A percentile compares a stretch with the other conserved stretches of the same genome.
These are phyloP conservation scores for Clavispora vitiphila DNA, from an alignment of 805 yeast genomes.

Conservation along the genomic window DNA sequence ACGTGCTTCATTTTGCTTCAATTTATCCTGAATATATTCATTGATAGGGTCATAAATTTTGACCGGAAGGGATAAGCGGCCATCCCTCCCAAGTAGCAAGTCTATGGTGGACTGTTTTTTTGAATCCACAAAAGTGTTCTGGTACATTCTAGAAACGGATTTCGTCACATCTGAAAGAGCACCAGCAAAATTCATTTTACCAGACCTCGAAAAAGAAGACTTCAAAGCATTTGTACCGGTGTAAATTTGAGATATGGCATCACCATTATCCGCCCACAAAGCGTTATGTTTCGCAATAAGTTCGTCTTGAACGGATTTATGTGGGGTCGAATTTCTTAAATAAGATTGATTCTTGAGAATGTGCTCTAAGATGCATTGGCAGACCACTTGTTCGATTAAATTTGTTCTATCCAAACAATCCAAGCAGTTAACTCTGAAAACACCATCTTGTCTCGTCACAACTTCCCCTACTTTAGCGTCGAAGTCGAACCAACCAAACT, in stretches of 20 bases:
- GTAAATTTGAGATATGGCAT: slow-evolving; percentile 59
- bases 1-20: slow-evolving; percentile 43
- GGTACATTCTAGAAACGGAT: slow-evolving; percentile 90
- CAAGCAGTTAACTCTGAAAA: slow-evolving; percentile 88
- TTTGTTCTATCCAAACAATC: slow-evolving; percentile 95
- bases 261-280: slow-evolving; percentile 68
- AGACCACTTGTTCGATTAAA: slow-evolving; percentile 78
- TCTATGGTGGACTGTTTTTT: slow-evolving; percentile 89
- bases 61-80: slow-evolving; percentile 61
- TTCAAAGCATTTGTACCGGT: slow-evolving; percentile 78
- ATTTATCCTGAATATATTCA: slow-evolving; percentile 71
- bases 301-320: slow-evolving; percentile 10
- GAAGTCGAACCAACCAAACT: slow-evolving; percentile 78
- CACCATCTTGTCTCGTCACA: slow-evolving; percentile 78
- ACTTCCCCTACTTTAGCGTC: slow-evolving; percentile 53
- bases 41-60: slow-evolving; percentile 80
- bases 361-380: slow-evolving; percentile 59
- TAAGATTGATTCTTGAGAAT: slow-evolving; percentile 6
- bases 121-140: slow-evolving; percentile 92
- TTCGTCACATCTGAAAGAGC: slow-evolving; percentile 96
- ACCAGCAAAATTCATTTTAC: slow-evolving; percentile 95
- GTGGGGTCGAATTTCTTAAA: slow-evolving; percentile 2
- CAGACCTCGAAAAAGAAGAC: slow-evolving; percentile 89
- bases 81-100: slow-evolving; percentile 73
- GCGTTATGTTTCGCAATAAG: slow-evolving; percentile 12